Base-by-base conservation (phyloP, 768 basidiomycete genomes). In the Serpula lacrymans region DNA sequence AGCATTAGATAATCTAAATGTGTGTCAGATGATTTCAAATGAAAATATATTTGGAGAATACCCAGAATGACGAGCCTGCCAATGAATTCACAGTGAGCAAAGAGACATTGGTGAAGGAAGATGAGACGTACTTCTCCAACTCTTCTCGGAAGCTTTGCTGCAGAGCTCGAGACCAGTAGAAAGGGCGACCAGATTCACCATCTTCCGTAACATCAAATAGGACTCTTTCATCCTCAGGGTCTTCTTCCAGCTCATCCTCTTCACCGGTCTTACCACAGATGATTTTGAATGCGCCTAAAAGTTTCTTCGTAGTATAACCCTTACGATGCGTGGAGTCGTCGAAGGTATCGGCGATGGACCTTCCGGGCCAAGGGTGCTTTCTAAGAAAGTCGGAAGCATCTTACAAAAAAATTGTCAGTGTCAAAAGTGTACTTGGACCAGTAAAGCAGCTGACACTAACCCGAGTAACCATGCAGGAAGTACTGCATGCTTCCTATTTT, bases 401-500 rank as follows among this genome's bases (percentile, higher is more conserved):
- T 87, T 37, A 17, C 4, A 18, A 37, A 22, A 6, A 20, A 7
- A 2, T 18, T 27, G 22, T 34, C 6, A 37, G 34, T 32, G 18
- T 16, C 20, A 17, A 4, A 31, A 22, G 22, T 28, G 35, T 18
- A 20, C 34, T 34, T 28, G 25, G 27, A 7, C 11, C 26, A 20
- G 17, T n/a, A 9, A 24, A 30, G 25, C 17, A 9, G 18, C 27
- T n/a, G 11, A 23, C 32, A 17, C 37, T 21, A 51, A 79, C 88
- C 88, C 65, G 80, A 76, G 54, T 74, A 94, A 11, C 91, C 90
- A 49, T 88, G 78, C 53, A 93, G 64, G 63, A 95, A 94, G 40
- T 79, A 82, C 54, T 95, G 92, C 79, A 92, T 83, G 52, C 85
- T 88, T 6, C 92, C 92, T 36, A 92, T 83, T 65, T 95, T 95